Evolutionary conservation across 1,139 yeast genomes (phyloP), one percentile per base, ranked within the genome.

Genomic region (Zygosaccharomyces pseudobailii): DNA sequence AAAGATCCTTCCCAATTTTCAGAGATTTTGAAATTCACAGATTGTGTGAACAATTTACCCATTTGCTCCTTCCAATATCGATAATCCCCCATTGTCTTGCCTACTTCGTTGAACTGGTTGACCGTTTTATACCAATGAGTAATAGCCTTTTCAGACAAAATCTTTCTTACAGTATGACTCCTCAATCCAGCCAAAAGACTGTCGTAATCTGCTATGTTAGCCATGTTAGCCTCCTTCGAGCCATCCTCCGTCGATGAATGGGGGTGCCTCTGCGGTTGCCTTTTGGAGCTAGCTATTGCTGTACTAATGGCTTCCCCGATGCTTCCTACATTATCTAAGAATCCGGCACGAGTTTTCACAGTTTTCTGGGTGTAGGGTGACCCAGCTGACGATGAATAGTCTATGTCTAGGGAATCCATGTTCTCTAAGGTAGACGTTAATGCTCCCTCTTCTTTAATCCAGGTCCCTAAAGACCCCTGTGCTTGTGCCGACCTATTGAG

Each of bases 21-120:
- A 0, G 73, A 63, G 47, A 78, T 69, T 21, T 77, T 67, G 23
- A 79, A 55, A 4, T 71, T 62, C 1, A 80, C 80, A 40, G 65
- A 62, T 6, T 77, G 80, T 28, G 76, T 66, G 57, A 79, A 80
- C 52, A 71, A 74, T 37, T 77, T 80, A 3, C 65, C 63, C 13
- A 74, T 68, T 20, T 76, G 63, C 42, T 67, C 66, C 47, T 71
- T 67, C 80, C 84, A 76, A 55, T 72, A 78, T 3, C 67, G 66
- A 27, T 75, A 59, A 43, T 72, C 73, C 44, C 68, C 67, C 0
- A 68, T 64, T 27, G 69, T 45, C 4, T 52, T 52, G 5, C 52
- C 56, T 2, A 61, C 57, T 9, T 50, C 46, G 43, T 62, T 62
- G 8, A 62, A 51, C 36, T 49, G 51, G 43, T 57, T 55, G 6